Evolutionary conservation across 768 basidiomycete genomes (phyloP), one percentile per base, ranked within the genome.

Genomic region (Mycena alexandri): DNA sequence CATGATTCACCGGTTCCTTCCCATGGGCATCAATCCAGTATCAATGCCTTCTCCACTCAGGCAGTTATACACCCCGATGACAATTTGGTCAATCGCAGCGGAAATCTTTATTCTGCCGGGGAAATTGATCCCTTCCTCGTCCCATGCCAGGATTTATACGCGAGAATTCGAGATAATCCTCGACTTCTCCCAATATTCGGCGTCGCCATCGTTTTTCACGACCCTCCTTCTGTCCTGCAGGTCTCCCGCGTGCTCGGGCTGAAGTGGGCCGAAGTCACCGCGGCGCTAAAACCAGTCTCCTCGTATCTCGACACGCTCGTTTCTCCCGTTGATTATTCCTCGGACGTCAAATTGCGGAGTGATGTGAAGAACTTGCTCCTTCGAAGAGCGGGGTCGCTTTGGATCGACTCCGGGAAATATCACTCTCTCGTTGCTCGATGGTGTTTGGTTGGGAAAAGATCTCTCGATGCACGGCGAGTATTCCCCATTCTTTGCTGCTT

Each of bases 151-250:
- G 38, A 38, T 14, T n/a, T 10, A n/a, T 38, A 55, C 7, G 1
- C 16, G 17, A 11, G 4, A 29, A 56, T 52, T 22, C 53, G 33
- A 17, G 61, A 38, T 3, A 43, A 65, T n/a, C 33, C 38, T 10
- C 41, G 9, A 5, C 55, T 58, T 21, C 41, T 33, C 22, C 33
- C 47, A 9, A 59, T 58, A 16, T 42, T 65, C 12, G 63, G 50
- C 3, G 57, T 65, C 2, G 41, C 42, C 12, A 46, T 59, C 4
- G 63, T 29, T 7, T 65, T 59, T 33, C 56, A 53, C 38, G 38
- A n/a, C 13, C 25, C 48, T 14, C 50, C 50, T 4, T 58, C 56
- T 12, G 42, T 59, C 29, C 63, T 65, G 19, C 63, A 65, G 42
- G 46, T 65, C 34, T 51, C 63, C 0, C 56, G 48, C 19, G 33